These are phyloP conservation scores for Ustilago crameri DNA, from an alignment of 1,284 basidiomycete species.

Conservation along the genomic window DNA sequence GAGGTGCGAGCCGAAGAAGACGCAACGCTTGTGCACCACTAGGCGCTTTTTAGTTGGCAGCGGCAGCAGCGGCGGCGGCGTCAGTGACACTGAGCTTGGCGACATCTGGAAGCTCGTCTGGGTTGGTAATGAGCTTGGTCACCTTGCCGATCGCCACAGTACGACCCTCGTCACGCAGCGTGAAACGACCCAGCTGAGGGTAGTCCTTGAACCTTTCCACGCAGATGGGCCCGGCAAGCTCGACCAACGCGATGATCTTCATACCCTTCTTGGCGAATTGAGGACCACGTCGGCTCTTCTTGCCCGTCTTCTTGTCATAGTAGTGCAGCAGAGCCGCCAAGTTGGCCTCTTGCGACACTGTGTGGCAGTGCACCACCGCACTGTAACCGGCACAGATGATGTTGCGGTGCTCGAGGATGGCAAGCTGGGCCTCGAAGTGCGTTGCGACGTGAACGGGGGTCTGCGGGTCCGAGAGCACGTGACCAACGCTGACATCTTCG, in stretches of 20 bases:
- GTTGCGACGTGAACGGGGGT: conserved; percentile 64
- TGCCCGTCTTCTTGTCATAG: conserved; percentile 68
- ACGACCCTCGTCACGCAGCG: conserved; percentile 65
- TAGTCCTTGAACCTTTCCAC: conserved; percentile 67
- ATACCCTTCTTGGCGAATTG: conserved; percentile 66
- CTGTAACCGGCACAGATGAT: conserved; percentile 68
- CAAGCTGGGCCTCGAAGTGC: conserved; percentile 67
- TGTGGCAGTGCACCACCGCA: conserved; percentile 67
- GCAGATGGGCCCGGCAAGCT: conserved; percentile 62
- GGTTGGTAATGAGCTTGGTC: conserved; percentile 58
- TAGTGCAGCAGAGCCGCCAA: conserved; percentile 65
- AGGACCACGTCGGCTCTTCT: conserved; percentile 66
- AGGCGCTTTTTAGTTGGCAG: conserved; percentile 18
- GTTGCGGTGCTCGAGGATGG: conserved; percentile 67
- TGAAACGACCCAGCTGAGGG: conserved; percentile 67
- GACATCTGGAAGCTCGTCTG: conserved; percentile 59
- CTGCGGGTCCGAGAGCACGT: conserved; percentile 61
- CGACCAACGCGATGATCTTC: conserved; percentile 67
- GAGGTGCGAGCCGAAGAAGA: too few relatives aligned
- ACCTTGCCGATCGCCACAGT: conserved; percentile 67
- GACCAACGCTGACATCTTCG: conserved; percentile 64
- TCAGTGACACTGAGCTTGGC: conserved; percentile 53
- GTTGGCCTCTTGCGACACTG: conserved; percentile 62
- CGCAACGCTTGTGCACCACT: too few relatives aligned
- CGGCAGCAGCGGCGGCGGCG: conserved; percentile 29